phyloP scores from a whole-genome alignment of 2,329 filamentous ascomycete genomes.

The Colletotrichum lentis region DNA sequence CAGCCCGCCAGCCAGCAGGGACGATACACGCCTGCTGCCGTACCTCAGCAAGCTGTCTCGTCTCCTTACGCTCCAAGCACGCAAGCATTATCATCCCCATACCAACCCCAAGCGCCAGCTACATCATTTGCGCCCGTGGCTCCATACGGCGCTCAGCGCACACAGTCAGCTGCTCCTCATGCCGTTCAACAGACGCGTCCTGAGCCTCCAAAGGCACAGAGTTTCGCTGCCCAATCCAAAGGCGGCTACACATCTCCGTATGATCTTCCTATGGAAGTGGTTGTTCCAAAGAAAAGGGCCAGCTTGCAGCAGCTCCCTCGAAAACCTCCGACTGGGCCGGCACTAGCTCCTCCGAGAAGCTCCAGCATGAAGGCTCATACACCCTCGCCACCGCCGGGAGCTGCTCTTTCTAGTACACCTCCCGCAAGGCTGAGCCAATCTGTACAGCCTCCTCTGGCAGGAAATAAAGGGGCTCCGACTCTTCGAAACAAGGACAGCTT shows the following conservation, averaged over 20 bases:
- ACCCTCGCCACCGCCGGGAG: constrained; percentile 35
- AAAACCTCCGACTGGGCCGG: constrained; percentile 46
- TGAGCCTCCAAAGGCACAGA: constrained; percentile 71
- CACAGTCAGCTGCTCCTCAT: constrained; percentile 47
- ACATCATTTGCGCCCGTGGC: constrained; percentile 35
- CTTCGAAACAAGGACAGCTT: constrained; percentile 64
- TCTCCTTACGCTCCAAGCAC: constrained; percentile 43
- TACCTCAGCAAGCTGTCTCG: constrained; percentile 9
- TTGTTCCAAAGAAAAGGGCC: constrained; percentile 72
- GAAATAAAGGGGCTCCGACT: constrained; percentile 49
- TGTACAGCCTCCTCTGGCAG: constrained; percentile 45
- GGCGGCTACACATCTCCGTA: constrained; percentile 94
- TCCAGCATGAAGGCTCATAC: constrained; percentile 62
- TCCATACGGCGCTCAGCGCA: constrained; percentile 41
- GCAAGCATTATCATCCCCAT: constrained; percentile 40
- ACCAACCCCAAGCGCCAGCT: constrained; percentile 39
- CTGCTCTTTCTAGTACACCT: constrained; percentile 32
- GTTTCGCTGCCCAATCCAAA: constrained; percentile 90
- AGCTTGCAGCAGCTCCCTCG: constrained; percentile 65
- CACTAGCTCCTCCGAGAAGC: constrained; percentile 64
- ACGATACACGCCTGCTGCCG: constrained; percentile 34
- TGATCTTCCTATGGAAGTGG: constrained; percentile 89
- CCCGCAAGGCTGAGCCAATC: constrained; percentile 52
- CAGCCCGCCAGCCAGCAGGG: constrained; percentile 28
- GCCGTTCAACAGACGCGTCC: constrained; percentile 51